Evolutionary conservation across 2,329 filamentous ascomycete species (phyloP).

Genomic region (Seiridium cupressi): DNA sequence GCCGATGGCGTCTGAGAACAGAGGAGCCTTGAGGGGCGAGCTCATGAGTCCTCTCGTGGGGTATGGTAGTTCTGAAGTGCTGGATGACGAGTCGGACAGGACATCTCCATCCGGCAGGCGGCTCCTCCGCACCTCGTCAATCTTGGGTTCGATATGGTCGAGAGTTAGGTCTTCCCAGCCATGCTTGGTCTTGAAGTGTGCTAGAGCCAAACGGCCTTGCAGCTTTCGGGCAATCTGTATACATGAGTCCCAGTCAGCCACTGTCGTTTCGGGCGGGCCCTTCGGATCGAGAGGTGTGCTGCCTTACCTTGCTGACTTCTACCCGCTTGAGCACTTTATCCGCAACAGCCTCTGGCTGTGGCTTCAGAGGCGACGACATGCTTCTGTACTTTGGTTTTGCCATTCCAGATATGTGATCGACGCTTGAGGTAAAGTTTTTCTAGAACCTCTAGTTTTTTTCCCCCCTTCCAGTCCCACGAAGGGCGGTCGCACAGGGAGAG

Average conservation of each 20-base stretch:
- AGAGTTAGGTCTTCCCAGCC: constrained; percentile 90
- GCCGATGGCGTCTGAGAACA: constrained; percentile 81
- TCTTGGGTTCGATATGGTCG: constrained; percentile 79
- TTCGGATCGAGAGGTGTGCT: constrained; percentile 9
- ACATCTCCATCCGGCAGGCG: constrained; percentile 69
- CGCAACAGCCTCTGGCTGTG: constrained; percentile 62
- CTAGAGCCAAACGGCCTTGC: constrained; percentile 90
- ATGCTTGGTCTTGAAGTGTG: constrained; percentile 96
- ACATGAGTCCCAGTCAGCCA: constrained; percentile 15
- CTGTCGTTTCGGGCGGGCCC: constrained; percentile 9
- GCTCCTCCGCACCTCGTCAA: constrained; percentile 75
- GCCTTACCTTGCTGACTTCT: constrained; percentile 71
- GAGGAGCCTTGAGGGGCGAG: constrained; percentile 76
- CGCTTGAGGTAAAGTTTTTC: background rate
- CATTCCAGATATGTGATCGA: constrained; percentile 10
- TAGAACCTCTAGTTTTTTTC: background rate
- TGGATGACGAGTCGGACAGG: constrained; percentile 84
- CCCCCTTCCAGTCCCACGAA: constrained; percentile 6
- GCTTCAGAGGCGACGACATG: constrained; percentile 63
- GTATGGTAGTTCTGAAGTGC: constrained; percentile 74
- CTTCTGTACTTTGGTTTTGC: constrained; percentile 25
- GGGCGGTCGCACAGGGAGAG: constrained; percentile 13
- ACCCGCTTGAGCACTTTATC: constrained; percentile 71
- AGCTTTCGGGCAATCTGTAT: constrained; percentile 85
- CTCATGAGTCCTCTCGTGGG: constrained; percentile 71